Base-by-base conservation (phyloP, 208 protist species). In the Leishmania lainsoni region DNA sequence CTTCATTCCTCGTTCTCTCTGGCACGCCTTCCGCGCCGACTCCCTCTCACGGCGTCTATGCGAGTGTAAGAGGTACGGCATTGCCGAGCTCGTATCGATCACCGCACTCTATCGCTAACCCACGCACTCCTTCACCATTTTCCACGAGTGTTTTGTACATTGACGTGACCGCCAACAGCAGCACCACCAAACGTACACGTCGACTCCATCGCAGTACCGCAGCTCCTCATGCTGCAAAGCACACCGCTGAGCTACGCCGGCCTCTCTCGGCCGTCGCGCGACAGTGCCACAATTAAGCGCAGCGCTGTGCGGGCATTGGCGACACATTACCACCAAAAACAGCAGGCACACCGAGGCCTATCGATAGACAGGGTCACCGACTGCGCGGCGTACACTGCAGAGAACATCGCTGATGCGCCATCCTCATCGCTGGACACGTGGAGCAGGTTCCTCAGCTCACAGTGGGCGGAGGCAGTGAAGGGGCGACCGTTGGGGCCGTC, bases 361-460 rank as follows among this genome's bases (percentile, higher is more conserved):
- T 14, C 9, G 42, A 29, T 17, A 8, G 6, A 56, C 16, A n/a
- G 70, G 14, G 71, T n/a, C 20, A 39, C 59, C 35, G 29, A 70
- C 5, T 32, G 71, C 42, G 22, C 54, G 32, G 39, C 35, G 74
- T 74, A 48, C 20, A 58, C 39, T 22, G 9, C 32, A 58, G 72
- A 58, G 26, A 29, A 29, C 59, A 3, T 52, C 39, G 59, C 26
- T 3, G 58, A 0, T 39, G 35, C 49, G 29, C 35, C 39, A 6
- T 59, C 12, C 6, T 77, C 68, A 48, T 56, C 79, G 79, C 58
- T 86, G 14, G 89, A 92, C 74, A 92, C 89, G 68, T 92, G 89
- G 89, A 83, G 79, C 5, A 58, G 76, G 51, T 87, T 85, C 59
- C 61, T 92, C 16, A 63, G 71, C 20, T 26, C 66, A 35, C 79